phyloP scores from a whole-genome alignment of 1,284 basidiomycete species.

The Taiwanofungus camphoratus region DNA sequence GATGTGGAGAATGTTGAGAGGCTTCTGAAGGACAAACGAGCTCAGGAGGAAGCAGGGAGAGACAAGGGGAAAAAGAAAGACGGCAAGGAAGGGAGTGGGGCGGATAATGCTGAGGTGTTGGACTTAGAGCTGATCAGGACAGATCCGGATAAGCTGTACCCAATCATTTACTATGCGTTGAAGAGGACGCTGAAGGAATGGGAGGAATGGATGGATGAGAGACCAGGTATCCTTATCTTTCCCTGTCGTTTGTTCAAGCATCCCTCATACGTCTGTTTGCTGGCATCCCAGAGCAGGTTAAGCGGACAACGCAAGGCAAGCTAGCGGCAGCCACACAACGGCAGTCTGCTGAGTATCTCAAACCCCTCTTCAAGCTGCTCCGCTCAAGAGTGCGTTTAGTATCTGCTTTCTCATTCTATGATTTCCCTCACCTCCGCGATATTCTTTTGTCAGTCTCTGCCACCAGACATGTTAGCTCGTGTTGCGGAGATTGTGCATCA shows the following conservation, averaged over 20 bases:
- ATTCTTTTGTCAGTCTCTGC: slow-evolving; percentile 53
- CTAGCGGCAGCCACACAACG: slow-evolving; percentile 92
- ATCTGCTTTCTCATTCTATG: background rate
- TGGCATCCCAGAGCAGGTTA: slow-evolving; percentile 55
- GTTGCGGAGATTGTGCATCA: slow-evolving; percentile 95
- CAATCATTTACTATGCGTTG: slow-evolving; percentile 94
- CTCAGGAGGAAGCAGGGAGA: slow-evolving; percentile 22
- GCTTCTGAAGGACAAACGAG: slow-evolving; percentile 54
- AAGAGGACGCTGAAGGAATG: slow-evolving; percentile 93
- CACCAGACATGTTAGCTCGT: slow-evolving; percentile 80
- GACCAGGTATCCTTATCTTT: slow-evolving; percentile 59
- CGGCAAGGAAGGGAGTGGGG: slow-evolving; percentile 37
- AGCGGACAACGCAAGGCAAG: slow-evolving; percentile 87
- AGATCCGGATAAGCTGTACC: slow-evolving; percentile 95
- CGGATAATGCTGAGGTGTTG: slow-evolving; percentile 54
- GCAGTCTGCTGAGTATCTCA: slow-evolving; percentile 94
- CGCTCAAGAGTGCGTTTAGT: slow-evolving; percentile 67
- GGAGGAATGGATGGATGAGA: slow-evolving; percentile 89
- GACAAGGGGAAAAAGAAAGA: slow-evolving; percentile 63
- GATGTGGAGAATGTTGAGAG: slow-evolving; percentile 85
- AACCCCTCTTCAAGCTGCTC: slow-evolving; percentile 90
- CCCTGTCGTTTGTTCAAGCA: background rate
- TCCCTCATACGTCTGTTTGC: background rate
- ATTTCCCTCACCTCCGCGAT: slow-evolving; percentile 1
- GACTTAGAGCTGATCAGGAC: slow-evolving; percentile 83